phyloP scores from a whole-genome alignment of 164 flowering plant species.

The Santalum album region DNA sequence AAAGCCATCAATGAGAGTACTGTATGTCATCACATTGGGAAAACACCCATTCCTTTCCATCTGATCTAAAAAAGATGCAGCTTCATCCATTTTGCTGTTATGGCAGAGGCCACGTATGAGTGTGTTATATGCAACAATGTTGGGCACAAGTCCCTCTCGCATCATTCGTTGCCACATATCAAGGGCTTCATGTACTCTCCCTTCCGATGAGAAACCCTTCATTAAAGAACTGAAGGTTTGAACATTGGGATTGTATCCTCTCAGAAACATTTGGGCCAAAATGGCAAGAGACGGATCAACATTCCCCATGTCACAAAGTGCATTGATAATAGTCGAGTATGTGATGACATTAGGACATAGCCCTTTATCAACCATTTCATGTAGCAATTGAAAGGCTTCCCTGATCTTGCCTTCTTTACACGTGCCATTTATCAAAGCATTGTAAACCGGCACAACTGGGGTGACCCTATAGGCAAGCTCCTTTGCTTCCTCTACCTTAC shows the following conservation, averaged over 20 bases:
- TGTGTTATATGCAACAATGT: constrained; percentile 47
- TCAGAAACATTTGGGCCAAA: constrained; percentile 51
- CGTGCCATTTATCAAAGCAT: constrained; percentile 56
- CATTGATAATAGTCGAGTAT: constrained; percentile 48
- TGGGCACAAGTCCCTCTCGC: constrained; percentile 39
- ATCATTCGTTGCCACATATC: constrained; percentile 46
- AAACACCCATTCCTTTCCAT: constrained; percentile 41
- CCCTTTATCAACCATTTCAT: constrained; percentile 45
- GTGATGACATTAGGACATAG: constrained; percentile 61
- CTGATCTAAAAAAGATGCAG: constrained; percentile 30
- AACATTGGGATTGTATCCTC: constrained; percentile 59
- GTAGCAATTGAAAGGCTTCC: constrained; percentile 45
- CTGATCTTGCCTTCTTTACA: constrained; percentile 32
- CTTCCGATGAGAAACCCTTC: constrained; percentile 44
- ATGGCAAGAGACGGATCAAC: constrained; percentile 38
- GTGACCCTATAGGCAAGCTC: constrained; percentile 32
- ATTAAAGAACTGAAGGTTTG: constrained; percentile 52
- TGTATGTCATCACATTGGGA: constrained; percentile 60
- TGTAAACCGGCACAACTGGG: constrained; percentile 59
- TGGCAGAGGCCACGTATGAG: constrained; percentile 59
- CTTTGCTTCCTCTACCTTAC: constrained; percentile 59
- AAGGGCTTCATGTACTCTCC: constrained; percentile 39
- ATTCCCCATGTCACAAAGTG: constrained; percentile 40
- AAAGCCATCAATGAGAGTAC: constrained; percentile 55
- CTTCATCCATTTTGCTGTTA: constrained; percentile 30